Evolutionary conservation across 1,284 basidiomycete species (phyloP).

Genomic region (Fomes fomentarius): DNA sequence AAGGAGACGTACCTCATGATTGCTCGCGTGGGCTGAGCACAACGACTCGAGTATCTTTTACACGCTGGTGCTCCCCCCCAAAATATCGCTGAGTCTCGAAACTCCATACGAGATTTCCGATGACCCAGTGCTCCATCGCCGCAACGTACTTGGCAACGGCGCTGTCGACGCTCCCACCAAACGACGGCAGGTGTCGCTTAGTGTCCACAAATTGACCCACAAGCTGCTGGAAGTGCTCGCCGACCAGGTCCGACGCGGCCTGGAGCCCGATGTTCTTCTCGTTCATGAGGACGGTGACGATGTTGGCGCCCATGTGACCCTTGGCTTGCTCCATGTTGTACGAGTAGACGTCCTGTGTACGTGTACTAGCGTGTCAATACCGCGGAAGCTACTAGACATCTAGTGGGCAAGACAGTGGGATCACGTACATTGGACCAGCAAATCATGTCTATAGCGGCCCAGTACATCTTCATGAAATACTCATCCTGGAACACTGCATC

Average conservation of each 20-base stretch:
- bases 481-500: constrained; percentile 40
- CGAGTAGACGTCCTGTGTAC: constrained; percentile 31
- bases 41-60: constrained; percentile 31
- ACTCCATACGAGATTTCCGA: constrained; percentile 24
- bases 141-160: constrained; percentile 1
- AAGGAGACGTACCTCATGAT: no score
- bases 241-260: constrained; percentile 3
- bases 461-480: constrained; percentile 38
- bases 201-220: constrained; percentile 6
- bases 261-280: constrained; percentile 2
- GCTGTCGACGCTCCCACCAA: background rate
- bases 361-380: background rate
- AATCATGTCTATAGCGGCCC: constrained; percentile 45
- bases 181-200: background rate
- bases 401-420: no score
- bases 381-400: no score
- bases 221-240: background rate
- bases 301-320: constrained; percentile 28
- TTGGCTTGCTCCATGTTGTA: constrained; percentile 30
- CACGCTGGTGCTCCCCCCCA: constrained; percentile 26
- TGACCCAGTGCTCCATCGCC: constrained; percentile 6
- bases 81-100: constrained; percentile 35
- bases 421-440: constrained; percentile 47
- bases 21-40: constrained; percentile 18
- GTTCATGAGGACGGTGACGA: constrained; percentile 6